Evolutionary conservation across 352 stramenopile genomes (phyloP).

Genomic region (Phytophthora lateralis): DNA sequence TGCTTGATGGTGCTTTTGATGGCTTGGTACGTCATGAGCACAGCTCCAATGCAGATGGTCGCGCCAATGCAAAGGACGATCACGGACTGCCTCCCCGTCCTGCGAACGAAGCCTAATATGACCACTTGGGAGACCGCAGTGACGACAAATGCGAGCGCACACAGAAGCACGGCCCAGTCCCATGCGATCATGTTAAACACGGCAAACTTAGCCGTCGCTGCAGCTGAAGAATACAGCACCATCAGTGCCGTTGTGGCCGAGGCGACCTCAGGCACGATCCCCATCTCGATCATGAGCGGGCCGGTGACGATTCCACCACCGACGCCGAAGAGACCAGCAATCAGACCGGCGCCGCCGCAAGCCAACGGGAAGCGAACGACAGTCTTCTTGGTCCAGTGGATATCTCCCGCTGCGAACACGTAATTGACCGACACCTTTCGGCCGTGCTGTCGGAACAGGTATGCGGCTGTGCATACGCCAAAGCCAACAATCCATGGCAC

Average conservation of each 20-base stretch:
- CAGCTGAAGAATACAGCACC: constrained; percentile 61
- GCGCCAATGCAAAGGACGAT: constrained; percentile 61
- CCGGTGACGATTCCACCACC: constrained; percentile 41
- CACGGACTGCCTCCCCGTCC: constrained; percentile 57
- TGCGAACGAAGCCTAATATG: constrained; percentile 55
- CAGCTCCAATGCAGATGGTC: constrained; percentile 46
- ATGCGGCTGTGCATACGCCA: constrained; percentile 24
- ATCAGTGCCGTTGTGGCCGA: constrained; percentile 38
- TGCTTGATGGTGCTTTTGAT: constrained; percentile 52
- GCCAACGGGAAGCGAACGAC: constrained; percentile 43
- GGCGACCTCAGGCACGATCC: constrained; percentile 47
- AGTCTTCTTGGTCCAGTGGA: constrained; percentile 49
- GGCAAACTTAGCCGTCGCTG: constrained; percentile 58
- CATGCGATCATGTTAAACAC: constrained; percentile 64
- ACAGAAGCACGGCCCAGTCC: constrained; percentile 51
- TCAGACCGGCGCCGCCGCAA: constrained; percentile 47
- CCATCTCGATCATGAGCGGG: constrained; percentile 40
- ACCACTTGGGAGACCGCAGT: constrained; percentile 51
- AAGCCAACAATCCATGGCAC: constrained; percentile 58
- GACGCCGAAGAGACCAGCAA: constrained; percentile 54
- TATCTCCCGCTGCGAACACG: constrained; percentile 43
- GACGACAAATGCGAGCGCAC: constrained; percentile 46
- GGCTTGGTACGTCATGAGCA: constrained; percentile 59
- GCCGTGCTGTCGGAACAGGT: constrained; percentile 39
- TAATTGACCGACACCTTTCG: constrained; percentile 49